Percentiles rank a stretch among this genome's conserved stretches.
phyloP scores from a whole-genome alignment of 306 rosid species.

The Vachellia collinsii region DNA sequence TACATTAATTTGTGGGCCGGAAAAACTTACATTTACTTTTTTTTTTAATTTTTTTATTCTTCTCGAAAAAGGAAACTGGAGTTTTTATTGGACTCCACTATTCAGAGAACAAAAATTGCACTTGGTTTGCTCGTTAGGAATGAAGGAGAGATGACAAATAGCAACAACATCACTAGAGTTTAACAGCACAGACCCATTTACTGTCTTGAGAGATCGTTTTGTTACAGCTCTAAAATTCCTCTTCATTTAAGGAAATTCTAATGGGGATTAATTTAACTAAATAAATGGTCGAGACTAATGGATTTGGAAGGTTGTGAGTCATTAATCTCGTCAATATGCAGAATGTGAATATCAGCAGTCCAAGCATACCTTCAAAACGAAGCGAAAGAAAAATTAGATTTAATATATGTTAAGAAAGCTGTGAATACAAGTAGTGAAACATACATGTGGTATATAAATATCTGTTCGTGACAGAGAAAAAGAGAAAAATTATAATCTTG shows the following conservation, averaged over 20 bases:
- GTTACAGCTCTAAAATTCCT: background rate
- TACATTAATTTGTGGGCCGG: too few species aligned
- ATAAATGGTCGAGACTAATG: slow-evolving; percentile 4
- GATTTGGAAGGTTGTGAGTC: slow-evolving; percentile 22
- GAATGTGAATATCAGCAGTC: slow-evolving; percentile 1
- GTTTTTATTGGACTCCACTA: background rate
- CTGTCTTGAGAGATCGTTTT: background rate
- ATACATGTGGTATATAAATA: background rate
- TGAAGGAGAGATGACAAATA: background rate
- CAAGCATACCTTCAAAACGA: slow-evolving; percentile 38
- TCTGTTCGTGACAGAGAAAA: background rate
- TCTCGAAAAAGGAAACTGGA: background rate
- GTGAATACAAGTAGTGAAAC: slow-evolving; percentile 1
- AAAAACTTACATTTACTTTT: too few species aligned
- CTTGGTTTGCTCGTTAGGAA: background rate
- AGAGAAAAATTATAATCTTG: background rate
- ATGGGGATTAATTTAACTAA: slow-evolving; percentile 23
- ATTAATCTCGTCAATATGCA: background rate
- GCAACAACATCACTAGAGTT: background rate
- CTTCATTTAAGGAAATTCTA: background rate
- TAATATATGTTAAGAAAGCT: background rate
- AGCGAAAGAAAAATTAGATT: background rate
- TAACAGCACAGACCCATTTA: background rate
- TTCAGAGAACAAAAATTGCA: background rate
- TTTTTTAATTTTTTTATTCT: background rate